phyloP scores from a whole-genome alignment of 2,329 filamentous ascomycete species.

The Ophiostoma angusticollis region DNA sequence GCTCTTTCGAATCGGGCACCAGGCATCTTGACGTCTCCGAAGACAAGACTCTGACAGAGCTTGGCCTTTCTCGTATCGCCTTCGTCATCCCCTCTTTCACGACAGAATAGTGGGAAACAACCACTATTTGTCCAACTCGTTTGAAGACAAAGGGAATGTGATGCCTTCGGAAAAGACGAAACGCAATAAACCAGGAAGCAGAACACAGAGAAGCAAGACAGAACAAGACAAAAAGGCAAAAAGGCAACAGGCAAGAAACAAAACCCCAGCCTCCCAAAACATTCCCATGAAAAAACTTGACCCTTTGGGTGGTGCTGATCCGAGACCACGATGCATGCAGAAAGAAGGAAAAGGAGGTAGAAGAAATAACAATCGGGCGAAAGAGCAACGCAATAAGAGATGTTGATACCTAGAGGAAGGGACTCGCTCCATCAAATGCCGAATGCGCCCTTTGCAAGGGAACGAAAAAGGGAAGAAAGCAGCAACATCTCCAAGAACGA shows the following conservation, averaged over 20 bases:
- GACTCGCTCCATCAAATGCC: constrained; percentile 9
- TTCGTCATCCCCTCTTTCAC: too few species aligned
- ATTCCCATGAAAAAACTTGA: constrained; percentile 4
- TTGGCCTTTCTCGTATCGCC: too few species aligned
- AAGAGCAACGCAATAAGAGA: not conserved
- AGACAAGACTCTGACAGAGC: too few species aligned
- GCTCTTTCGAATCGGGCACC: too few species aligned
- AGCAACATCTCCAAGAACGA: not conserved
- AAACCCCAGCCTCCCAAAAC: constrained; percentile 4
- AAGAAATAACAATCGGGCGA: not conserved
- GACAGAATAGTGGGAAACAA: not conserved
- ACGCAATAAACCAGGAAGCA: not conserved
- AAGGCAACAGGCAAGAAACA: not conserved
- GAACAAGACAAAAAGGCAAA: not conserved
- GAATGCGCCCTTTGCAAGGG: constrained; percentile 5
- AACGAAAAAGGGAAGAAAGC: constrained; percentile 11
- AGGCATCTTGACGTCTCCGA: too few species aligned
- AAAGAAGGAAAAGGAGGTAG: not conserved
- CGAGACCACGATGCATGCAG: constrained; percentile 5
- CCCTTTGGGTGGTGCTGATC: constrained; percentile 7
- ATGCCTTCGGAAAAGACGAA: not conserved
- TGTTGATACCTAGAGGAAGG: constrained; percentile 1
- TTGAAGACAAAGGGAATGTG: too few species aligned
- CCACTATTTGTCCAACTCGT: not conserved
- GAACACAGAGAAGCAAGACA: not conserved